A percentile compares a stretch with the other conserved stretches of the same genome.
These are phyloP conservation scores for Phallus indusiatus DNA, from an alignment of 768 basidiomycete genomes.

Conservation along the genomic window DNA sequence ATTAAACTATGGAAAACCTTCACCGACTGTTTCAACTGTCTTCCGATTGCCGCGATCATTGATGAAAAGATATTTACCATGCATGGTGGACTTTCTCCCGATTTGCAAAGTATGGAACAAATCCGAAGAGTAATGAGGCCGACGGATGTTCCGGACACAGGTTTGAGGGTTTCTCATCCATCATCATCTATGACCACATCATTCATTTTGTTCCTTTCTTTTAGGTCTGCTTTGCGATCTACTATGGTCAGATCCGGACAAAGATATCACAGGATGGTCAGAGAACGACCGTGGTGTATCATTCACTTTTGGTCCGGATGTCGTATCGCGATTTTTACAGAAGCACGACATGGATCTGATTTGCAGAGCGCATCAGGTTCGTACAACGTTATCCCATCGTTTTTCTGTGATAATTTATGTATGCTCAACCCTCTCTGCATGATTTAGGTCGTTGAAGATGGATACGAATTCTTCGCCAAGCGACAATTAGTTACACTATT, in stretches of 20 bases:
- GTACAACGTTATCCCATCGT: conserved; percentile 17
- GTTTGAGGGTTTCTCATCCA: conserved; percentile 31
- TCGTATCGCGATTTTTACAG: conserved; percentile 95
- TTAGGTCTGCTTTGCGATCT: conserved; percentile 90
- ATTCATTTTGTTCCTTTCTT: neutral
- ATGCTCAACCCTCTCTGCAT: conserved; percentile 4
- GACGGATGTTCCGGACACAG: conserved; percentile 97
- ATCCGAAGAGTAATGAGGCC: conserved; percentile 98
- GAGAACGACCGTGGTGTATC: conserved; percentile 99
- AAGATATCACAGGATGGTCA: conserved; percentile 98
- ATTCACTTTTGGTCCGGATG: conserved; percentile 97
- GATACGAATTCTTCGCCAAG: conserved; percentile 98
- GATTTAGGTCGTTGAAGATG: conserved; percentile 94
- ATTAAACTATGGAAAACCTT: conserved; percentile 99
- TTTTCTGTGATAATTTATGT: neutral
- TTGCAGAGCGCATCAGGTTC: conserved; percentile 93
- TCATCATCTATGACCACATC: conserved; percentile 1
- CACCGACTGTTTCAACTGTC: conserved; percentile 99
- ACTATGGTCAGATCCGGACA: conserved; percentile 98
- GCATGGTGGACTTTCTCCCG: conserved; percentile 96
- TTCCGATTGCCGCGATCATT: conserved; percentile 98
- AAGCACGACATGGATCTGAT: conserved; percentile 99
- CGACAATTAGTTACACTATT: conserved; percentile 94
- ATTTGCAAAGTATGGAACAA: conserved; percentile 99
- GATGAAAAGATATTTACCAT: conserved; percentile 99